A percentile compares a stretch with the other conserved stretches of the same genome.
Conservation (phyloP, 768 basidiomycete species). For the Paxillus rubicundulus region DNA sequence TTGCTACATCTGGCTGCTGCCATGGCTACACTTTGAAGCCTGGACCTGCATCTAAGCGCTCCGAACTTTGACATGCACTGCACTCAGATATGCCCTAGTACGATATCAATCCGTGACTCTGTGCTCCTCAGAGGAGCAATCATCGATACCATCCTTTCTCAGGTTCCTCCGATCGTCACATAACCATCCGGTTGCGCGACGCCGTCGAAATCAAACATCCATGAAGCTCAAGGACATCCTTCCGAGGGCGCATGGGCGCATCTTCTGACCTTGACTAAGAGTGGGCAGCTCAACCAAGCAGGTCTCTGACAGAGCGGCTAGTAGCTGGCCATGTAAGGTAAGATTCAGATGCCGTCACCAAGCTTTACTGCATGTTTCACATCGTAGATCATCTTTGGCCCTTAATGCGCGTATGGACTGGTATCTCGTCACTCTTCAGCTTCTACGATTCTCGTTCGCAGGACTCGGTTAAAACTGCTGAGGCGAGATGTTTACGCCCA, state of each 20-base stretch:
- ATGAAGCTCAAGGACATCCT: neutral
- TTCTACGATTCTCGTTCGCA: constrained; percentile 5
- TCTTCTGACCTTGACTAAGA: neutral
- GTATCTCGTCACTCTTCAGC: neutral
- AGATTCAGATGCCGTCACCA: neutral
- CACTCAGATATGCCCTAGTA: neutral
- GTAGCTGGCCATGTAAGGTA: neutral
- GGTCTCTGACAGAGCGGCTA: neutral
- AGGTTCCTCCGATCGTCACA: neutral
- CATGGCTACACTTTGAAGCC: neutral
- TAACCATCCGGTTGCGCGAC: neutral
- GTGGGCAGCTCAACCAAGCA: neutral
- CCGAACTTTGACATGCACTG: neutral
- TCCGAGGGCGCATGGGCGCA: neutral
- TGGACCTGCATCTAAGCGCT: neutral
- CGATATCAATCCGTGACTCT: neutral
- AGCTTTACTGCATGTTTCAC: neutral
- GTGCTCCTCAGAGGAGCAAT: neutral
- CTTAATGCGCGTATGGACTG: neutral
- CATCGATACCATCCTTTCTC: constrained; percentile 2
- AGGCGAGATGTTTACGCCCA: constrained; percentile 2
- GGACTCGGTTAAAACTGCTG: neutral
- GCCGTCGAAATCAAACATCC: neutral
- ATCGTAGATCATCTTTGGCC: neutral
- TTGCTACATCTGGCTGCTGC: neutral